phyloP scores from a whole-genome alignment of 1,284 basidiomycete species.

The Irpex lacteus region DNA sequence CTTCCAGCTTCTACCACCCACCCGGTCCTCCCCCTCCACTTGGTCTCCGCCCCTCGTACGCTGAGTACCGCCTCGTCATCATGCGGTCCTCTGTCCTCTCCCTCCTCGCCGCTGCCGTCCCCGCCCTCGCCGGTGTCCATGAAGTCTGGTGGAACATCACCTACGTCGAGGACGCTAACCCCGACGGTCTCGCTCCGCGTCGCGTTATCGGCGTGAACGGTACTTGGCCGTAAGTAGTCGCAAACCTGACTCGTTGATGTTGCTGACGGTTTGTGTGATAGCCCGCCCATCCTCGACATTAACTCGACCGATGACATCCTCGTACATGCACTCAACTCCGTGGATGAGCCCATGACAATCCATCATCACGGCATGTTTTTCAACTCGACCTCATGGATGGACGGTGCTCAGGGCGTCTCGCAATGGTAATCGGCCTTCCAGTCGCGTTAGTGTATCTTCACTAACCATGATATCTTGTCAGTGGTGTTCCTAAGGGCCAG shows the following conservation, averaged over 20 bases:
- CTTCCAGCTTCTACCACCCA: conserved; percentile 8
- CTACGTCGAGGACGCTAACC: conserved; percentile 68
- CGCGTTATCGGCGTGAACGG: conserved; percentile 85
- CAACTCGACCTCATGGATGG: conserved; percentile 82
- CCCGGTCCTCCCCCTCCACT: conserved; percentile 10
- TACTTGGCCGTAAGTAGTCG: conserved; percentile 79
- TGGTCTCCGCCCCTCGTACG: neutral
- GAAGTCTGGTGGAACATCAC: conserved; percentile 83
- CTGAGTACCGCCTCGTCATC: conserved; percentile 5
- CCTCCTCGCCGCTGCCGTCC: conserved; percentile 29
- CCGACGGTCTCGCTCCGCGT: conserved; percentile 73
- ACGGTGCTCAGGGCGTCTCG: conserved; percentile 80
- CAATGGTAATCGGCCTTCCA: conserved; percentile 61
- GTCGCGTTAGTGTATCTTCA: neutral
- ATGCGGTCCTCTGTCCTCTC: conserved; percentile 27
- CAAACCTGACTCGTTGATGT: neutral
- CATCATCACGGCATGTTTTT: conserved; percentile 96
- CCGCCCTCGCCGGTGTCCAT: conserved; percentile 53
- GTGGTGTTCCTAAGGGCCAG: conserved; percentile 79
- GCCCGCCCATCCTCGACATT: conserved; percentile 79
- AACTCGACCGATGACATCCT: conserved; percentile 64
- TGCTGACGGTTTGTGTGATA: conserved; percentile 26
- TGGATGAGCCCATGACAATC: conserved; percentile 61
- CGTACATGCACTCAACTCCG: conserved; percentile 74
- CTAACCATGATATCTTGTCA: conserved; percentile 24